Percentiles rank a stretch among this genome's conserved stretches.
Evolutionary conservation across 805 yeast genomes (phyloP).

Genomic region (Metschnikowia cubensis): DNA sequence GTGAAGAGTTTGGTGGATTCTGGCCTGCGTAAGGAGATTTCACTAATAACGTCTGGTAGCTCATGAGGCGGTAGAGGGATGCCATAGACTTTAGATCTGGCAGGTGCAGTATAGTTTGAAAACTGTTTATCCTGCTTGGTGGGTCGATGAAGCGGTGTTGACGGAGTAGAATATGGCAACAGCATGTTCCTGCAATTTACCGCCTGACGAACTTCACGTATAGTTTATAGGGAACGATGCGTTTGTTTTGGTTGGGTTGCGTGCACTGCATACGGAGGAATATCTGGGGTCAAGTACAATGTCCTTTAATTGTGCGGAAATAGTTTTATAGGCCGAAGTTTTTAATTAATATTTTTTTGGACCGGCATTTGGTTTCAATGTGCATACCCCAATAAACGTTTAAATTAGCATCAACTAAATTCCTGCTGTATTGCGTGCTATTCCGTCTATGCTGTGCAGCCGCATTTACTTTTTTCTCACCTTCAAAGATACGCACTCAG

Average conservation of each 20-base stretch:
- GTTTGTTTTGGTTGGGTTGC: slow-evolving; percentile 4
- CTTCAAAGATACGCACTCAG: neutral
- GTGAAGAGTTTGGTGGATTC: neutral
- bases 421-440: neutral
- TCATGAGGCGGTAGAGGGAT: slow-evolving; percentile 24
- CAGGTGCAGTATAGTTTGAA: slow-evolving; percentile 12
- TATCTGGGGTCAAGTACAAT: slow-evolving; percentile 4
- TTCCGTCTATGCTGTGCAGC: neutral
- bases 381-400: neutral
- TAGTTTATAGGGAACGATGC: slow-evolving; percentile 1
- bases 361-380: neutral
- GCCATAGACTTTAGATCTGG: slow-evolving; percentile 9
- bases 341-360: neutral
- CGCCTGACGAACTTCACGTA: neutral
- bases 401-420: neutral
- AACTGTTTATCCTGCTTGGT: slow-evolving; percentile 3
- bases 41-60: slow-evolving; percentile 16
- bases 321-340: neutral
- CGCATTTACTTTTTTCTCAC: slow-evolving; percentile 1
- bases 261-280: slow-evolving; percentile 2
- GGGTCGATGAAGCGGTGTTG: slow-evolving; percentile 17
- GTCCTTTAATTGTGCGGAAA: neutral
- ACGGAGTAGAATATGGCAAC: slow-evolving; percentile 18
- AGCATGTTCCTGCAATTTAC: slow-evolving; percentile 7
- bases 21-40: slow-evolving; percentile 10